Percentiles rank a stretch among this genome's conserved stretches.
These are phyloP conservation scores for Trichoderma atroviride DNA, from an alignment of 2,329 filamentous ascomycete species.

Conservation along the genomic window DNA sequence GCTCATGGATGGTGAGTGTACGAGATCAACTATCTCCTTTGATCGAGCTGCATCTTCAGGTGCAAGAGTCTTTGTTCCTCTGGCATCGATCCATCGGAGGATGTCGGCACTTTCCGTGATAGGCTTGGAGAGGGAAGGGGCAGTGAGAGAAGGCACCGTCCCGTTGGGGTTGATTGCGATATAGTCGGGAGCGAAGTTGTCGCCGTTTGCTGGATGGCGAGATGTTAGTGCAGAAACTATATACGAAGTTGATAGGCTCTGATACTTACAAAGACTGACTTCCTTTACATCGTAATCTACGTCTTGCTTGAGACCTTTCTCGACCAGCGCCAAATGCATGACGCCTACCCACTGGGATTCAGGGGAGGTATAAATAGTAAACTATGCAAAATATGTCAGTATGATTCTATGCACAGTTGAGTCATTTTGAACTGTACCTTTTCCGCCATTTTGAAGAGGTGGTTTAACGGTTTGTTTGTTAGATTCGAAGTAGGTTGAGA, in stretches of 20 bases:
- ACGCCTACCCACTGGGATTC: slow-evolving; percentile 31
- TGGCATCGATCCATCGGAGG: slow-evolving; percentile 28
- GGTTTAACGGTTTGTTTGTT: background rate
- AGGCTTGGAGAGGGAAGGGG: slow-evolving; percentile 27
- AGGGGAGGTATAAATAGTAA: slow-evolving; percentile 22
- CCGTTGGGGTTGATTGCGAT: slow-evolving; percentile 30
- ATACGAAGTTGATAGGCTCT: background rate
- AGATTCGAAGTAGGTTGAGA: background rate
- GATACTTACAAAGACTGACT: background rate
- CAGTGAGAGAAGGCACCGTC: slow-evolving; percentile 29
- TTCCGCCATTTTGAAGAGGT: background rate
- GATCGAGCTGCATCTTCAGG: slow-evolving; percentile 4
- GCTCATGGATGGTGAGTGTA: slow-evolving; percentile 26
- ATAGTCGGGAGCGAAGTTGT: slow-evolving; percentile 31
- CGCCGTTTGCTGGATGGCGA: slow-evolving; percentile 11
- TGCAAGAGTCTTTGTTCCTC: background rate
- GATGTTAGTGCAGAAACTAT: background rate
- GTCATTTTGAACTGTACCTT: background rate
- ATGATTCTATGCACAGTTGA: background rate
- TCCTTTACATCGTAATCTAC: slow-evolving; percentile 28
- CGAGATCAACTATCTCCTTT: slow-evolving; percentile 28
- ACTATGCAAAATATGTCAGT: background rate
- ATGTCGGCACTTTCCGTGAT: slow-evolving; percentile 30
- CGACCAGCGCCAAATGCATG: slow-evolving; percentile 27
- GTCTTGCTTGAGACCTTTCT: slow-evolving; percentile 29